phyloP scores from a whole-genome alignment of 805 yeast species.

The Ogataea paradorogensis region DNA sequence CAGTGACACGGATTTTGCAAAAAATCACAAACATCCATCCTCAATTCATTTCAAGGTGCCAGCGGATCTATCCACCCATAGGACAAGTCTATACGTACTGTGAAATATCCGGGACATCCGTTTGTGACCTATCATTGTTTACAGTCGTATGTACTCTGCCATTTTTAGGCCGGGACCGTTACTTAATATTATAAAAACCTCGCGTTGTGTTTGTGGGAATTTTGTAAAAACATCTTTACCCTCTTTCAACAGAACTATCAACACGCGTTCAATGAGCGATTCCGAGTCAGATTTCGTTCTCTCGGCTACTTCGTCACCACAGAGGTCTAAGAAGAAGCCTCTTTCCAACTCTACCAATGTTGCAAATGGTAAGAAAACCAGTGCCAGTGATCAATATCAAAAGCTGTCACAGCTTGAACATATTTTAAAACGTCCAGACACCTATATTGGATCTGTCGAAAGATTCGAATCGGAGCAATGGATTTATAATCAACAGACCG shows the following conservation, averaged over 20 bases:
- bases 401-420: slow-evolving; percentile 94
- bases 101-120: neutral
- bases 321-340: slow-evolving; percentile 32
- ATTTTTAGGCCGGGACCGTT: slow-evolving; percentile 9
- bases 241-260: neutral
- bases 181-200: slow-evolving; percentile 3
- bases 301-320: slow-evolving; percentile 9
- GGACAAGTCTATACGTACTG: neutral
- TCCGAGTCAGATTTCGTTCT: slow-evolving; percentile 11
- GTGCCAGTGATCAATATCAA: slow-evolving; percentile 77
- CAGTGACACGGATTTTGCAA: neutral
- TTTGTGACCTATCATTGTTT: slow-evolving; percentile 3
- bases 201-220: slow-evolving; percentile 12
- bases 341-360: slow-evolving; percentile 32
- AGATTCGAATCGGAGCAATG: slow-evolving; percentile 76
- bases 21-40: neutral
- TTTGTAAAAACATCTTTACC: slow-evolving; percentile 1
- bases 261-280: slow-evolving; percentile 13
- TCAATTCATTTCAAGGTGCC: neutral
- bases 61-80: neutral
- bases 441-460: slow-evolving; percentile 95
- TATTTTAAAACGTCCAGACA: slow-evolving; percentile 94
- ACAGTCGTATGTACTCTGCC: slow-evolving; percentile 11
- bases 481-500: slow-evolving; percentile 69
- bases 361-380: slow-evolving; percentile 15